Evolutionary conservation across 805 yeast genomes (phyloP).

Genomic region (Hanseniaspora occidentalis): DNA sequence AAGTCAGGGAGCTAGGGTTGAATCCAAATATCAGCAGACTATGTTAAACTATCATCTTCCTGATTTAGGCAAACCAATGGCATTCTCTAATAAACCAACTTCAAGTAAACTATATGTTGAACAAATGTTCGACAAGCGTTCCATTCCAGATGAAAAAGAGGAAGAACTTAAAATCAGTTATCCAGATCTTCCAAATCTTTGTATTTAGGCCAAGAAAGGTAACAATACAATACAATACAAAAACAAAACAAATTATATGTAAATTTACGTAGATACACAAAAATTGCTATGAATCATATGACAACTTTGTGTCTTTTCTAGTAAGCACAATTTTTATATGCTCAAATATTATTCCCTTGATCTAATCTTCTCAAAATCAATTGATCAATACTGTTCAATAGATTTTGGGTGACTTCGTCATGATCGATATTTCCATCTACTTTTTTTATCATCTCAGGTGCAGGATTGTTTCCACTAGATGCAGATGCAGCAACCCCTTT

Average conservation of each 20-base stretch:
- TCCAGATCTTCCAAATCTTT: background rate
- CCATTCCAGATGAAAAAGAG: background rate
- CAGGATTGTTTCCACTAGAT: background rate
- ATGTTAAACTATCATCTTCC: background rate
- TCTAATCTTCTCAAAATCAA: conserved; percentile 3
- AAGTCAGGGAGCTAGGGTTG: no score
- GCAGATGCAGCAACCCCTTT: background rate
- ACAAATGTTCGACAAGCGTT: no score
- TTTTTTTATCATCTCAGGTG: background rate
- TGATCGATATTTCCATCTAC: background rate
- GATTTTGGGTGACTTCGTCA: conserved; percentile 3
- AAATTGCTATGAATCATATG: no score
- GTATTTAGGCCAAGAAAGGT: background rate
- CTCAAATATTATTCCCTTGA: no score
- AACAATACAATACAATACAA: no score
- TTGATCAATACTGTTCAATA: conserved; percentile 3
- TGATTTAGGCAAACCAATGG: no score
- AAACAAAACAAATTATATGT: no score
- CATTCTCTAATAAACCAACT: no score
- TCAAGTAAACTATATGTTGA: no score
- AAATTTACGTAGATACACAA: background rate
- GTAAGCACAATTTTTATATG: no score
- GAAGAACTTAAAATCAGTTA: background rate
- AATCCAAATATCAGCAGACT: no score
- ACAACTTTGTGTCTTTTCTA: no score